Evolutionary conservation across 306 rosid genomes (phyloP), one percentile per base, ranked within the genome.

Genomic region (Cicer judaicum): DNA sequence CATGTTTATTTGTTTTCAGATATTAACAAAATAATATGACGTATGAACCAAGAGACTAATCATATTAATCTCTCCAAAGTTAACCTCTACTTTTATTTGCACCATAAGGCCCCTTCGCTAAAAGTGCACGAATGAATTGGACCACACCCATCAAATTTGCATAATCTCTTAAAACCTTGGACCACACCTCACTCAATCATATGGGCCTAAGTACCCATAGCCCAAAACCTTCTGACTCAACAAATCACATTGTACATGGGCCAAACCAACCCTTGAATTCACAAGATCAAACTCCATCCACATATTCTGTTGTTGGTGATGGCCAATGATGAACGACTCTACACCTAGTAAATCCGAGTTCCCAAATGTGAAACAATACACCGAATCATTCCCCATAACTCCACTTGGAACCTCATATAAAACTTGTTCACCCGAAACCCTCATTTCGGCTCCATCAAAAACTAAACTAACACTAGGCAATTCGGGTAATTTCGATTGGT

Each of bases 261-360:
- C 91, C 81, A 87, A 47, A 0, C 98, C 98, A 66, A 93, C 83
- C 76, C 93, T 85, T 0, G 88, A 85, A n/a, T 82, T 67, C 21
- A 21, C 74, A 4, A 90, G 87, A 79, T 93, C 98, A 75, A 84
- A 93, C 61, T 93, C 98, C 90, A 93, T 68, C 96, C 96, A 90
- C 79, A 90, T 55, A 64, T 90, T 87, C 18, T 90, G 96, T 79
- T 93, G 98, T 62, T 93, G 98, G 63, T 87, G 91, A 63, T 90
- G 96, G 4, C 98, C 98, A 21, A 93, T 90, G 39, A 93, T 84
- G 14, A 67, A 93, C 11, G 93, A 89, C 79, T 93, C 98, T 8
- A 86, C 90, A 0, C 98, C 96, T 7, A 93, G 29, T 1, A 93
- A 68, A 76, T 93, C 98, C 1, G 98, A 90, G 67, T 90, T 93